Evolutionary conservation across 108 stramenopile genomes (phyloP), one percentile per base, ranked within the genome.

Genomic region (Skeletonema menzelii): DNA sequence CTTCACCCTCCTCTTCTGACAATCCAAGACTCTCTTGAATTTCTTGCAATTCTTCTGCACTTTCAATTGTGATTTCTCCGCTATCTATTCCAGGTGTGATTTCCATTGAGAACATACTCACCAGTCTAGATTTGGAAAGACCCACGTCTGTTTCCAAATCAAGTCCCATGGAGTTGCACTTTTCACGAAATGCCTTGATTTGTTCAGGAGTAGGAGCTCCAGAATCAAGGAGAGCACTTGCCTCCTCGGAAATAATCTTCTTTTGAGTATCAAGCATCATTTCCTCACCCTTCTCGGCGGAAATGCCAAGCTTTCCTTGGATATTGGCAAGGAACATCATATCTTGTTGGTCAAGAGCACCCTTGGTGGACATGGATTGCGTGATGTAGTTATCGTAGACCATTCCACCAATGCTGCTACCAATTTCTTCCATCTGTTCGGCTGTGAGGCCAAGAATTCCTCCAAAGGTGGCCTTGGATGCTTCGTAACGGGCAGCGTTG

Each of bases 301-400:
- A 77, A 8, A 96, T 76, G 31, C 87, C 87, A 44, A 96, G 85
- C 84, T 91, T 94, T 26, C 65, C 79, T 70, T 94, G 91, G 28
- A 96, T 92, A 63, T 91, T 92, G 13, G 90, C 90, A 19, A 96
- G 83, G 85, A 92, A 91, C 95, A 96, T 96, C 91, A 96, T 93
- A 56, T 96, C 95, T 75, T 96, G 95, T 76, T 96, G 93, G 67
- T 96, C 95, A 56, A 96, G 70, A 14, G 86, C 62, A 2, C 86
- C 89, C 88, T 96, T 96, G 28, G 81, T 85, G 27, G 76, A 72
- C 83, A 96, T 85, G 11, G 90, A 65, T 63, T 91, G 85, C 20
- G 86, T 79, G 19, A 96, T 84, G 76, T 87, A 92, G 80, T 96
- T 96, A 76, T 94, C 93, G 75, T 92, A 96, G 28, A 96, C 91